These are phyloP conservation scores for Candida vartiovaarae DNA, from an alignment of 805 yeast genomes.

Conservation along the genomic window DNA sequence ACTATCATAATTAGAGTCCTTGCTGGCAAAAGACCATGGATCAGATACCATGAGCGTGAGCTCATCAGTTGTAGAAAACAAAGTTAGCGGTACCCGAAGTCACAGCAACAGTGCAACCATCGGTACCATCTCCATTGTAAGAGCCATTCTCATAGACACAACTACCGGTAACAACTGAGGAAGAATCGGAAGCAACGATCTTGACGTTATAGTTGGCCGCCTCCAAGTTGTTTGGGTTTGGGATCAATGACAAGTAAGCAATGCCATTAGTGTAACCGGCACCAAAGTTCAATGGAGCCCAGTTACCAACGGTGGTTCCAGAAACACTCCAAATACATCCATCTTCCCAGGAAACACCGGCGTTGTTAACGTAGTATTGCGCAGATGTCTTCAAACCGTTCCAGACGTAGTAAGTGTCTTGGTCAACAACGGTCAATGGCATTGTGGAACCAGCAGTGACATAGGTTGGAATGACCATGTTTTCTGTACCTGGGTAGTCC, in stretches of 20 bases:
- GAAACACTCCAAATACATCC: slow-evolving; percentile 92
- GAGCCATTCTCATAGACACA: slow-evolving; percentile 77
- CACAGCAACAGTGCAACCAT: slow-evolving; percentile 93
- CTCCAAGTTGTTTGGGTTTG: slow-evolving; percentile 82
- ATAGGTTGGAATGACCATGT: slow-evolving; percentile 92
- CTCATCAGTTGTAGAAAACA: slow-evolving; percentile 48
- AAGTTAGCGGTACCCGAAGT: slow-evolving; percentile 77
- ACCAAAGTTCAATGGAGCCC: slow-evolving; percentile 96
- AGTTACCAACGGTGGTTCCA: slow-evolving; percentile 85
- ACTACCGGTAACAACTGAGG: slow-evolving; percentile 49
- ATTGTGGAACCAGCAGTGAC: slow-evolving; percentile 58
- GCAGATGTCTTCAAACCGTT: slow-evolving; percentile 77
- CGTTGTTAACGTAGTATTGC: slow-evolving; percentile 95
- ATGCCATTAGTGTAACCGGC: slow-evolving; percentile 67
- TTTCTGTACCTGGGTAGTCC: slow-evolving; percentile 98
- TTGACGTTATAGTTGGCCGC: slow-evolving; percentile 69
- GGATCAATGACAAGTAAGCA: slow-evolving; percentile 83
- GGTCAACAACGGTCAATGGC: slow-evolving; percentile 76
- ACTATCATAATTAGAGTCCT: too few species aligned
- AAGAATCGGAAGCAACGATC: slow-evolving; percentile 55
- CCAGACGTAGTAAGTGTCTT: slow-evolving; percentile 76
- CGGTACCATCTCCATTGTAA: slow-evolving; percentile 62
- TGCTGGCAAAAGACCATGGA: too few species aligned
- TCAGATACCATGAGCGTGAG: too few species aligned
- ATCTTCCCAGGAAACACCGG: slow-evolving; percentile 83